Base-by-base conservation (phyloP, 495 filamentous ascomycete species). In the Collariella sp. region DNA sequence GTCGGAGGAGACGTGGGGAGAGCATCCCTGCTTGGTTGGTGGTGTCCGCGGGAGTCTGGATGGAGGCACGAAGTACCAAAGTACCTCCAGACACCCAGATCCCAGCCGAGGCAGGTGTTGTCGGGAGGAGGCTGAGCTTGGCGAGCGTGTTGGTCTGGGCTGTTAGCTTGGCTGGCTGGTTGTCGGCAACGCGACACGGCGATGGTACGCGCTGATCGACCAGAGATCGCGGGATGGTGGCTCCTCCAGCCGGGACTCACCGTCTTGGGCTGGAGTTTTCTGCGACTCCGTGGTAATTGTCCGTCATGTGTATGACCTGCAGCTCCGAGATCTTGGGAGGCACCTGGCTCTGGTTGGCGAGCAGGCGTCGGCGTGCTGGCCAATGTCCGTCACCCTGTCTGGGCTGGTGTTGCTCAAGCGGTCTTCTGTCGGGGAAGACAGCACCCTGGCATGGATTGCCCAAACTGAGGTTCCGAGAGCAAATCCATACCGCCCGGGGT, bases 1-100 rank as follows among this genome's bases (percentile, higher is more conserved):
- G 41, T 19, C 19, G 29, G 33, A 51, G 29, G 26, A 31, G 26
- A 31, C 50, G 54, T 45, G 48, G 54, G 54, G 54, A 52, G 46
- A 15, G 20, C 41, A 51, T 46, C 54, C 54, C 42, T 57, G 42
- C 41, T 33, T n/a, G 42, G 16, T 47, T 33, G 34, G 46, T 40
- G 24, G 18, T 33, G 24, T 35, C 33, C 43, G 43, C 26, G 43
- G 26, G 26, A 31, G 26, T n/a, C n/a, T n/a, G n/a, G n/a, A n/a
- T n/a, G n/a, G n/a, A n/a, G n/a, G n/a, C n/a, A n/a, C n/a, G n/a
- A n/a, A n/a, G n/a, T n/a, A n/a, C n/a, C n/a, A n/a, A n/a, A n/a
- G n/a, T n/a, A n/a, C 16, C 31, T 24, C 35, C 26, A 33, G 34
- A 26, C 16, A 24, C 10, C 33, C 7, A 15, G 36, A 50, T n/a